Conservation (phyloP, 805 yeast genomes). For the Saturnispora ahearnii region DNA sequence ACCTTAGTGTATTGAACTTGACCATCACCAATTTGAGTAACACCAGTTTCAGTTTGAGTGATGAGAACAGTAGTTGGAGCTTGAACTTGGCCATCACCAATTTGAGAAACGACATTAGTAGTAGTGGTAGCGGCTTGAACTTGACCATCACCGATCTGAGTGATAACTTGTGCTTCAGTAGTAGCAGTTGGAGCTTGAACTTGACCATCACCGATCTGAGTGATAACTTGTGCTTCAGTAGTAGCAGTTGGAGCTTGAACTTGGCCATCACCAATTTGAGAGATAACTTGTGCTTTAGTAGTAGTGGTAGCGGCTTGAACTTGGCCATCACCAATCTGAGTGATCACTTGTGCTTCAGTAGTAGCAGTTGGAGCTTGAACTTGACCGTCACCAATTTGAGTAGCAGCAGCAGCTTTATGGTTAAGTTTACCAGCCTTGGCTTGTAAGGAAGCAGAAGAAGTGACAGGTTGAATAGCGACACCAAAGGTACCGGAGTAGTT, state of each 20-base stretch:
- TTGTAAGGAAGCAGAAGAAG: constrained; percentile 20
- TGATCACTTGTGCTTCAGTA: constrained; percentile 20
- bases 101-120: constrained; percentile 19
- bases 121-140: constrained; percentile 30
- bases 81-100: constrained; percentile 25
- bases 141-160: constrained; percentile 37
- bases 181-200: constrained; percentile 37
- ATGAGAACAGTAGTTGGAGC: constrained; percentile 26
- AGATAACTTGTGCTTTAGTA: constrained; percentile 6
- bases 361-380: constrained; percentile 24
- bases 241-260: constrained; percentile 34
- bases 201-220: constrained; percentile 11
- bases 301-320: constrained; percentile 14
- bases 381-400: constrained; percentile 46
- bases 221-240: background rate
- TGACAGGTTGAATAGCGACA: constrained; percentile 56
- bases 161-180: constrained; percentile 28
- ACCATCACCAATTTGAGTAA: constrained; percentile 40
- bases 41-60: constrained; percentile 31
- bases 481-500: constrained; percentile 54
- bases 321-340: constrained; percentile 53
- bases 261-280: constrained; percentile 33
- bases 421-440: constrained; percentile 6
- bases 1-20: constrained; percentile 42
- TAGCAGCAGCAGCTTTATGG: constrained; percentile 32